These are phyloP conservation scores for Stagonosporopsis chrysanthemi DNA, from an alignment of 2,329 filamentous ascomycete species.

Conservation along the genomic window DNA sequence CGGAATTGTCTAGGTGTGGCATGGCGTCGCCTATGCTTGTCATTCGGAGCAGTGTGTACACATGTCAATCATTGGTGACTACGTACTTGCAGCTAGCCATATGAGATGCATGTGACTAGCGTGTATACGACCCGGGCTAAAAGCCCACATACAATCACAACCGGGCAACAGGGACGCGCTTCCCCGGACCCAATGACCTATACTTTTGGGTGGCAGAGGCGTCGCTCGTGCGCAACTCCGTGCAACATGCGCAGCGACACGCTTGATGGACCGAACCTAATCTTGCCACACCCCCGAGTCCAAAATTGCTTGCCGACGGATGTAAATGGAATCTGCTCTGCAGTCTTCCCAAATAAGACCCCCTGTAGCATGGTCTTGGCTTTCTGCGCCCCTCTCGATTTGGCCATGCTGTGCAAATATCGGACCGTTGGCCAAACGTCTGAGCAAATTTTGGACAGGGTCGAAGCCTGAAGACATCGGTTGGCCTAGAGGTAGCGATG, in stretches of 20 bases:
- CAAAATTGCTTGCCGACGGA: not conserved
- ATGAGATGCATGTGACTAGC: not conserved
- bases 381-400: not conserved
- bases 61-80: not conserved
- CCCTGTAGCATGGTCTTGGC: not conserved
- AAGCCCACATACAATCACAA: not conserved
- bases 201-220: not conserved
- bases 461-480: not conserved
- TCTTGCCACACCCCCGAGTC: conserved; percentile 1
- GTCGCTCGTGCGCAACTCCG: conserved; percentile 5
- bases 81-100: not conserved
- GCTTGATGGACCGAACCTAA: not conserved
- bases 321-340: not conserved
- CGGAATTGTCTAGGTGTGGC: not conserved
- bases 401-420: not conserved
- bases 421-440: not conserved
- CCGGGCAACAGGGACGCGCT: conserved; percentile 6
- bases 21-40: not conserved
- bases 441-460: not conserved
- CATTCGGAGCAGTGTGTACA: not conserved
- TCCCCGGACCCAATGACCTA: conserved; percentile 2
- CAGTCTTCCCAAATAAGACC: not conserved
- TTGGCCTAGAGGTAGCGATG: not conserved
- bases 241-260: not conserved
- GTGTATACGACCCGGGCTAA: conserved; percentile 7